Percentiles rank a stretch among this genome's conserved stretches.
These are phyloP conservation scores for Pseudocercospora eumusae DNA, from an alignment of 2,329 filamentous ascomycete species.

Conservation along the genomic window DNA sequence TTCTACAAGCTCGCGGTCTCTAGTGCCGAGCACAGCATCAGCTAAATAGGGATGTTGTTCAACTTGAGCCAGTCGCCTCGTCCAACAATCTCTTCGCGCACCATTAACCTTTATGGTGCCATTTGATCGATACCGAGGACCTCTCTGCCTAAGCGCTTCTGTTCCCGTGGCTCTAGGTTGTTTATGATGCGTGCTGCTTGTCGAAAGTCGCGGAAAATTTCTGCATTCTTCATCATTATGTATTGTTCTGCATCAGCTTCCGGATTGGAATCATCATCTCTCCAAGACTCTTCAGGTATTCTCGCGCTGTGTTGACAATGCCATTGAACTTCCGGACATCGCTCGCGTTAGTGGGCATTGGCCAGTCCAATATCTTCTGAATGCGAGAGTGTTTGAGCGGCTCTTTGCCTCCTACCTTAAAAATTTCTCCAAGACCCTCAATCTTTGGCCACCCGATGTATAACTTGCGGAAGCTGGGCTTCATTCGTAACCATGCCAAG, in stretches of 20 bases:
- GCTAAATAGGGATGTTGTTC: neutral
- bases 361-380: neutral
- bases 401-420: neutral
- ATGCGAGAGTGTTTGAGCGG: neutral
- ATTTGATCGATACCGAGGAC: neutral
- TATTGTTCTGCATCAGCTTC: neutral
- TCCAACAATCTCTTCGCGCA: neutral
- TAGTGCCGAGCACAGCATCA: neutral
- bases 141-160: neutral
- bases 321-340: neutral
- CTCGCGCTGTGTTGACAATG: neutral
- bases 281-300: neutral
- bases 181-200: neutral
- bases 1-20: neutral
- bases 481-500: neutral
- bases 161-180: neutral
- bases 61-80: neutral
- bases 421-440: neutral
- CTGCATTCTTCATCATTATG: neutral
- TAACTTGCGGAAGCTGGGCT: neutral
- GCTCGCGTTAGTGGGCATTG: neutral
- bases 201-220: neutral
- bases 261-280: neutral
- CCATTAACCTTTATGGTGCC: neutral
- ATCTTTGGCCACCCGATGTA: neutral